Conservation (phyloP, 495 filamentous ascomycete species). For the Penicillium ochrochloron region DNA sequence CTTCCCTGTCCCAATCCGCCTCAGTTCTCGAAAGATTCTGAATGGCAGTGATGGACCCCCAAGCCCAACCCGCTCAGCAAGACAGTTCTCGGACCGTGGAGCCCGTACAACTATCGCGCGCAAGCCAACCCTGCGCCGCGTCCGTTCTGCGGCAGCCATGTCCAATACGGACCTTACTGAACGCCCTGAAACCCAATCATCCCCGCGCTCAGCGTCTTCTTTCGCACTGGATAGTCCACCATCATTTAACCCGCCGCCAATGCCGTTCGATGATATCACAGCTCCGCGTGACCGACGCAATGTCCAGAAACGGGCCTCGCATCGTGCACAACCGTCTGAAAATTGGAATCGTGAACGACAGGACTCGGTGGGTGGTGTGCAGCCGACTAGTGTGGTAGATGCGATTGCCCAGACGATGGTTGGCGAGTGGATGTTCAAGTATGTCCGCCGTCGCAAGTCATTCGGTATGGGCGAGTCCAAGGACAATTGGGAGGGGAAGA, state of each 20-base stretch:
- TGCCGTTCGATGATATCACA: conserved; percentile 75
- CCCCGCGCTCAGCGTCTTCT: conserved; percentile 67
- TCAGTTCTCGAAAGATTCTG: conserved; percentile 79
- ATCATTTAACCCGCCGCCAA: conserved; percentile 60
- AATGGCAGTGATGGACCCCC: conserved; percentile 76
- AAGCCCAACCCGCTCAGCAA: conserved; percentile 71
- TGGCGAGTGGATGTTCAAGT: conserved; percentile 99
- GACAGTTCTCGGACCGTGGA: conserved; percentile 48
- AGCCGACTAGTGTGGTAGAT: conserved; percentile 88
- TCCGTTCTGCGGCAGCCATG: conserved; percentile 77
- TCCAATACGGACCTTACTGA: conserved; percentile 50
- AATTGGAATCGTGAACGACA: conserved; percentile 37
- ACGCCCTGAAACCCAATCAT: conserved; percentile 63
- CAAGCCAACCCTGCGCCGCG: conserved; percentile 69
- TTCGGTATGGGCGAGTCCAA: conserved; percentile 75
- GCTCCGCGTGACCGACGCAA: conserved; percentile 47
- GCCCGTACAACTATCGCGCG: conserved; percentile 38
- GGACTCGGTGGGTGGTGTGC: conserved; percentile 64
- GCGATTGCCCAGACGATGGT: conserved; percentile 99
- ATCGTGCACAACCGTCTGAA: conserved; percentile 29
- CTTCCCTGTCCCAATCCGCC: conserved; percentile 87
- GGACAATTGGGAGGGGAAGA: conserved; percentile 60
- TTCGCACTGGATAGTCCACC: conserved; percentile 69
- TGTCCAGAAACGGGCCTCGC: conserved; percentile 26
- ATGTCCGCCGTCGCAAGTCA: conserved; percentile 88